Percentiles rank a stretch among this genome's conserved stretches.
Evolutionary conservation across 768 basidiomycete species (phyloP).

Genomic region (Hygrophorus russula): DNA sequence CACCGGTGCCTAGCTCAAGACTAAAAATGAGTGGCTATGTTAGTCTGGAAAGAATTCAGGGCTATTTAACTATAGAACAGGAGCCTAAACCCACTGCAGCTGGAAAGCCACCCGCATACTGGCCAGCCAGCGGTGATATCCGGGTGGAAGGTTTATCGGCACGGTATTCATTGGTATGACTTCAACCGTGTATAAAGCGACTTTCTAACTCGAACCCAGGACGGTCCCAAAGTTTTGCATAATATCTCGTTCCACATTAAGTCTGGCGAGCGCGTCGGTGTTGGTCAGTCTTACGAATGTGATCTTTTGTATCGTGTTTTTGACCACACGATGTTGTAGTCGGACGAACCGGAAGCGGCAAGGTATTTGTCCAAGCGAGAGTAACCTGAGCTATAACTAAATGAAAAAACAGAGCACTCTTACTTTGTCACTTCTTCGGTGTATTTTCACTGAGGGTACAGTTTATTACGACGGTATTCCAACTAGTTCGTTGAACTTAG

Average conservation of each 20-base stretch:
- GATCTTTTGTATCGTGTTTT: background rate
- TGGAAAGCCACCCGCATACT: slow-evolving; percentile 50
- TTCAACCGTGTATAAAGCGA: slow-evolving; percentile 27
- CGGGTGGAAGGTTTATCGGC: slow-evolving; percentile 43
- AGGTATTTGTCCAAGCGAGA: slow-evolving; percentile 16
- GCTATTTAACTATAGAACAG: slow-evolving; percentile 48
- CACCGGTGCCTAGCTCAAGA: slow-evolving; percentile 52
- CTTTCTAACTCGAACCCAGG: slow-evolving; percentile 27
- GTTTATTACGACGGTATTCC: slow-evolving; percentile 45
- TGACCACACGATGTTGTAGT: slow-evolving; percentile 14
- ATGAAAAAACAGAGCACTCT: slow-evolving; percentile 35
- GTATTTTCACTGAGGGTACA: slow-evolving; percentile 44
- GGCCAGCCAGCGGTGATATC: slow-evolving; percentile 51
- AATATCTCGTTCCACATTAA: slow-evolving; percentile 40
- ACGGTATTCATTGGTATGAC: slow-evolving; percentile 34
- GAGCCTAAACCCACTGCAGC: slow-evolving; percentile 29
- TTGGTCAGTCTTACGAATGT: slow-evolving; percentile 17
- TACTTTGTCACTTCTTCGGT: slow-evolving; percentile 43
- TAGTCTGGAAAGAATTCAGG: slow-evolving; percentile 61
- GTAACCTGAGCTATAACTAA: background rate
- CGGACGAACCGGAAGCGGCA: slow-evolving; percentile 35
- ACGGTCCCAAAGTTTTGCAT: slow-evolving; percentile 43
- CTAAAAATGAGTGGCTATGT: slow-evolving; percentile 31
- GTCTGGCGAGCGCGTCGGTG: slow-evolving; percentile 46
- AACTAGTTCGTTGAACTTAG: slow-evolving; percentile 39